Conservation (phyloP, 2,329 filamentous ascomycete species). For the Cercospora sp. region DNA sequence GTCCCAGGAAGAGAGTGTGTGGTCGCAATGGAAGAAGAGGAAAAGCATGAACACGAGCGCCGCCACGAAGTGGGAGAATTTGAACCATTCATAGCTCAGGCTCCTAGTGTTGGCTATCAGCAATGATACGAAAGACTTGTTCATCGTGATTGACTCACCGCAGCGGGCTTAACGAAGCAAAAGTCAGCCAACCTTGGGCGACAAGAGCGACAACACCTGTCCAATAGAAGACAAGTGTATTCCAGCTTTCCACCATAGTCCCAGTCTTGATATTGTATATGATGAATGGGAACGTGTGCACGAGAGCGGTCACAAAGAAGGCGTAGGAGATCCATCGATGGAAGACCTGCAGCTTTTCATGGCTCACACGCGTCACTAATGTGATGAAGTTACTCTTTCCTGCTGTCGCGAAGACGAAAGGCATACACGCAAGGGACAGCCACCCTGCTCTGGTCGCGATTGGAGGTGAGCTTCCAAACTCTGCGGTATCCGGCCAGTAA, state of each 20-base stretch:
- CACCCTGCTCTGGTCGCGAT: constrained; percentile 56
- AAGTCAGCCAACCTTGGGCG: constrained; percentile 57
- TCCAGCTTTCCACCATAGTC: constrained; percentile 52
- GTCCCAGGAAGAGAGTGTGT: constrained; percentile 58
- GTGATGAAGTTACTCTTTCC: constrained; percentile 60
- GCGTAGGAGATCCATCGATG: constrained; percentile 57
- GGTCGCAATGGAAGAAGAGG: constrained; percentile 63
- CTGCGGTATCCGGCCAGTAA: constrained; percentile 41
- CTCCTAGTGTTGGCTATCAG: constrained; percentile 42
- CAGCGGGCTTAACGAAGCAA: constrained; percentile 55
- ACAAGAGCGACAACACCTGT: constrained; percentile 58
- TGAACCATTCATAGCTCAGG: constrained; percentile 62
- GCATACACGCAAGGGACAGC: constrained; percentile 54
- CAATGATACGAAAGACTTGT: not conserved
- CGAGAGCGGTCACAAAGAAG: constrained; percentile 57
- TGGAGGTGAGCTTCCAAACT: constrained; percentile 55
- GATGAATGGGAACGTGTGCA: constrained; percentile 63
- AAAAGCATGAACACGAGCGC: constrained; percentile 58
- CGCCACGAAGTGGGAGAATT: constrained; percentile 55
- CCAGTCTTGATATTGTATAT: constrained; percentile 53
- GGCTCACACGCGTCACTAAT: constrained; percentile 55
- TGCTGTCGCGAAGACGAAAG: constrained; percentile 48
- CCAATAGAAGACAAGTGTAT: constrained; percentile 53
- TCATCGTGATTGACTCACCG: constrained; percentile 44
- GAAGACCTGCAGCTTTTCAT: constrained; percentile 59